A percentile compares a stretch with the other conserved stretches of the same genome.
Conservation (phyloP, 495 filamentous ascomycete genomes). For the Lasiosphaeris hirsuta region DNA sequence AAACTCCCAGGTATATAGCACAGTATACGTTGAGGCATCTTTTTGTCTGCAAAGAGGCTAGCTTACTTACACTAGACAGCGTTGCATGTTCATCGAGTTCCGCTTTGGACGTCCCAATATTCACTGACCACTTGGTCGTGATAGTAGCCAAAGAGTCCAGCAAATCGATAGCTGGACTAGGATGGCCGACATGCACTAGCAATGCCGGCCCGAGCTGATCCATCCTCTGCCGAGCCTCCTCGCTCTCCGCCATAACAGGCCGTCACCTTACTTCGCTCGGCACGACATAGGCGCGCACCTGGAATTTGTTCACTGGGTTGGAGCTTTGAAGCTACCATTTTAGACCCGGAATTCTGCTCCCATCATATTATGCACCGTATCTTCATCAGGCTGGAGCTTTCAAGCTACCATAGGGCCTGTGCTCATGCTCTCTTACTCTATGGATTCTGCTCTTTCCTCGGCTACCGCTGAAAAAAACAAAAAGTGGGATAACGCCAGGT, state of each 20-base stretch:
- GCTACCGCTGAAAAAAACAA: slow-evolving; percentile 32
- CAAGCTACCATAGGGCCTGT: slow-evolving; percentile 48
- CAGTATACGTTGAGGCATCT: too few species aligned
- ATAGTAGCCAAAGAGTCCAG: slow-evolving; percentile 19
- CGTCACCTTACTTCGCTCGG: slow-evolving; percentile 11
- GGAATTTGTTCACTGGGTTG: slow-evolving; percentile 33
- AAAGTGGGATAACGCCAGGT: slow-evolving; percentile 38
- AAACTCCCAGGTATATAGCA: background rate
- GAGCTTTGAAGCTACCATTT: slow-evolving; percentile 55
- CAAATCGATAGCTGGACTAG: slow-evolving; percentile 16
- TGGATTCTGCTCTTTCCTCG: slow-evolving; percentile 23
- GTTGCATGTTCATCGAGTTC: background rate
- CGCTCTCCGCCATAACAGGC: background rate
- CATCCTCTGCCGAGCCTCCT: slow-evolving; percentile 10
- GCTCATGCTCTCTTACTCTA: slow-evolving; percentile 21
- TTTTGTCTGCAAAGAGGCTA: background rate
- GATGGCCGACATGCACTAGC: slow-evolving; percentile 30
- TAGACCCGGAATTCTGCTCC: slow-evolving; percentile 28
- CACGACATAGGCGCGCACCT: slow-evolving; percentile 6
- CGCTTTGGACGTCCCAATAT: background rate
- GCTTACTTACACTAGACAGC: background rate
- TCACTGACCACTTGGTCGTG: slow-evolving; percentile 30
- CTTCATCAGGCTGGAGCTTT: slow-evolving; percentile 48
- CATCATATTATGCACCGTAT: slow-evolving; percentile 13
- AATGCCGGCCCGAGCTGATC: slow-evolving; percentile 21